Evolutionary conservation across 352 stramenopile species (phyloP), one percentile per base, ranked within the genome.

Genomic region (Phytophthora litchii): DNA sequence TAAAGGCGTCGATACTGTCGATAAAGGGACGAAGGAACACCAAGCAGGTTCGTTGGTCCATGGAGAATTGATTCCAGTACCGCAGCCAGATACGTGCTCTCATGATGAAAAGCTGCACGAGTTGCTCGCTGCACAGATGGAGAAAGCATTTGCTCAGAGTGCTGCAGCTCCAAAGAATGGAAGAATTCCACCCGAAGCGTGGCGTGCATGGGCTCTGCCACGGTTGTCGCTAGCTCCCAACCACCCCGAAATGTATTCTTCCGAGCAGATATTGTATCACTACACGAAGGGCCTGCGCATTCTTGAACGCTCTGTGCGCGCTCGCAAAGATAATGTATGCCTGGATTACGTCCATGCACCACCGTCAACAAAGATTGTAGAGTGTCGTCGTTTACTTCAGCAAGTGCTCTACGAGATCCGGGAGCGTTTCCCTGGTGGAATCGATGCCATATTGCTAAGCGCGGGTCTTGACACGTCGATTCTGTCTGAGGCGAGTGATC

Each of bases 381-480:
- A 71, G 25, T 90, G 79, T 36, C 78, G 80, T 3, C 63, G 57
- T 4, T 52, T 92, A 10, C 23, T 91, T 10, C 80, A 89, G 54
- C 45, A 60, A 29, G 79, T 91, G 14, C 69, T 92, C 14, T 37
- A 35, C 14, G 83, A 89, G 38, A 70, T 63, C 27, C 56, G 51
- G 9, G 45, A 66, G 1, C 55, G 70, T 3, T 70, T 72, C 37
- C 74, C 73, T 1, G 48, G 72, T 16, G 76, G 65, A 8, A 64
- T 85, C 35, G 57, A 75, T 41, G 67, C 47, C 3, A 84, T 92
- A 34, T 60, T 88, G 43, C 74, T 92, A 25, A 91, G 80, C 21
- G 83, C 72, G 25, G 83, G 83, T 0, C 59, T 92, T 0, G 83
- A 92, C 47, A 92, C 83, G 0, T 92, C 83, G 6, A 85, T 92